Base-by-base conservation (phyloP, 2,329 filamentous ascomycete species). In the Pseudogymnoascus sp. region DNA sequence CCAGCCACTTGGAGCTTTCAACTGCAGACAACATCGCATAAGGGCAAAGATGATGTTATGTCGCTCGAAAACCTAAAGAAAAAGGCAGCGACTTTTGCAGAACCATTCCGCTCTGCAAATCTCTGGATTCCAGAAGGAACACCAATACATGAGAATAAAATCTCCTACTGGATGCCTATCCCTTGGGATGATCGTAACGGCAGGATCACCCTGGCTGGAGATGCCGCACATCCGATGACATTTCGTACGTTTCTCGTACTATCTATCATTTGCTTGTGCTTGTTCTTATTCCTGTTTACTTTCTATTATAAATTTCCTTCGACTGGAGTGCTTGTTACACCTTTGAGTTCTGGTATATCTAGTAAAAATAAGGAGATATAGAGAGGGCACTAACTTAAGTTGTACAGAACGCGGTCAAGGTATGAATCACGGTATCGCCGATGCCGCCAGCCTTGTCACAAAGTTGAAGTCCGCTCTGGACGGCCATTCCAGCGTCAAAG, bases 191-290 rank as follows among this genome's bases (percentile, higher is more conserved):
- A 78, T 59, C 70, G 67, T 11, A 69, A 71, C 42, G 81, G 80
- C 3, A 73, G 75, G 1, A 76, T 81, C 2, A 80, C 80, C 1
- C 70, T 85, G 1, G 74, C 78, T 3, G 82, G 83, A 3, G 83
- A 85, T 68, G 78, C 82, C 1, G 82, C 82, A 0, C 82, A 85
- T 70, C 78, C 82, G n/a, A 84, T 85, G 82, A 82, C 81, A 16
- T 67, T 67, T 31, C 69, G 69, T 70, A 59, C 63, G 67, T 34
- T 40, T 36, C 23, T 23, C 21, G 5, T 63, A n/a, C 23, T 12
- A 21, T 34, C 31, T 18, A 11, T 11, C 11, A 14, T 10, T 18
- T 50, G 3, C 23, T 16, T 18, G 21, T 23, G 21, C 21, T 23
- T 23, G 21, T 23, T 23, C 21, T 23, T 23, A 23, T 23, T 23